A percentile compares a stretch with the other conserved stretches of the same genome.
These are phyloP conservation scores for Viridothelium virens DNA, from an alignment of 495 filamentous ascomycete species.

Conservation along the genomic window DNA sequence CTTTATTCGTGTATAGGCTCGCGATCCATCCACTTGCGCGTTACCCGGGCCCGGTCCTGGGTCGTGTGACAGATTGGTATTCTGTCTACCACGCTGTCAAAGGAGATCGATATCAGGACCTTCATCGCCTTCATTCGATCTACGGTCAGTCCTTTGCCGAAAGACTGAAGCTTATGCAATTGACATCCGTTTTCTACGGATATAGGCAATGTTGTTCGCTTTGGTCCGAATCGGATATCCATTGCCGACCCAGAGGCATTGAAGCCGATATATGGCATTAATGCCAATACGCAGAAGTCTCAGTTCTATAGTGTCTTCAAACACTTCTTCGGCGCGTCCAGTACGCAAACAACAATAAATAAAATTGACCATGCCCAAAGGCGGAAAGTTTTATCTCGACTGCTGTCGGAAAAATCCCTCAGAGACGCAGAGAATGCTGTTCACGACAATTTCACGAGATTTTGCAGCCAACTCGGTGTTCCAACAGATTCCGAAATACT, in stretches of 20 bases:
- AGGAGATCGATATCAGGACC: conserved; percentile 54
- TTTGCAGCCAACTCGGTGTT: conserved; percentile 10
- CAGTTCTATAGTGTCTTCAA: conserved; percentile 60
- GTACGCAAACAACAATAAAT: conserved; percentile 54
- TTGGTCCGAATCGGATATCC: conserved; percentile 54
- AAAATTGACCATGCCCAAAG: conserved; percentile 54
- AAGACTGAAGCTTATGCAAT: background rate
- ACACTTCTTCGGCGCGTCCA: conserved; percentile 44
- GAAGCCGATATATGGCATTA: conserved; percentile 54
- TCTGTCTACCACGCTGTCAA: conserved; percentile 50
- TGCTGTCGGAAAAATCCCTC: conserved; percentile 52
- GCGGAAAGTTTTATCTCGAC: conserved; percentile 54
- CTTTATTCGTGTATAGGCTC: conserved; percentile 38
- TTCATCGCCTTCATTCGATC: conserved; percentile 30
- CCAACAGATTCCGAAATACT: background rate
- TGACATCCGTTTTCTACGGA: background rate
- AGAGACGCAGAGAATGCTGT: conserved; percentile 53
- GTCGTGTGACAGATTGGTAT: conserved; percentile 49
- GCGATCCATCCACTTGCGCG: conserved; percentile 59
- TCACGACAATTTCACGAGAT: conserved; percentile 33
- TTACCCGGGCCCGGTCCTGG: conserved; percentile 56
- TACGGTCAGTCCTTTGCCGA: conserved; percentile 10
- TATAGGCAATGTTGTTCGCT: conserved; percentile 44
- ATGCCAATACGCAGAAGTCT: conserved; percentile 54
- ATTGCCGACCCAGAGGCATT: conserved; percentile 51